These are phyloP conservation scores for Cetradonia linearis DNA, from an alignment of 495 filamentous ascomycete genomes.

Conservation along the genomic window DNA sequence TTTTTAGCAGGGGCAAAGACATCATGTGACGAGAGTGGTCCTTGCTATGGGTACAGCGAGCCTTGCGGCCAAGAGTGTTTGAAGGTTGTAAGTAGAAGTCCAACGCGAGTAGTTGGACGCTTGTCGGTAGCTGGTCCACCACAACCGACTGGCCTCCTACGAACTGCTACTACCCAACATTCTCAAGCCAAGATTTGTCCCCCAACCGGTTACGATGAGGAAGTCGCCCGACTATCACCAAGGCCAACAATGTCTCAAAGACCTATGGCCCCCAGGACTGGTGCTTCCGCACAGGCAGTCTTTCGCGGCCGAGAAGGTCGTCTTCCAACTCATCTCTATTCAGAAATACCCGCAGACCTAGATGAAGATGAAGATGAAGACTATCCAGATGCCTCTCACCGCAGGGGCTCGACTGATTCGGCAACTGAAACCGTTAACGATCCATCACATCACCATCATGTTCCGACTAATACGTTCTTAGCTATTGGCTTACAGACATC, in stretches of 20 bases:
- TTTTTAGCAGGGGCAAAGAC: slow-evolving; percentile 58
- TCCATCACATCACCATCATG: slow-evolving; percentile 68
- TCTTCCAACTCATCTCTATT: slow-evolving; percentile 9
- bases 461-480: slow-evolving; percentile 88
- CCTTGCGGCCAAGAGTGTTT: slow-evolving; percentile 78
- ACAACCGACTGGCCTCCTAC: slow-evolving; percentile 13
- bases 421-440: slow-evolving; percentile 27
- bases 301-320: slow-evolving; percentile 17
- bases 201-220: slow-evolving; percentile 11
- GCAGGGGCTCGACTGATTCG: slow-evolving; percentile 3
- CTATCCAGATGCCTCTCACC: background rate
- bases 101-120: slow-evolving; percentile 14
- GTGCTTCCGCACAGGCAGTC: slow-evolving; percentile 12
- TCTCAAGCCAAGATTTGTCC: slow-evolving; percentile 3
- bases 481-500: slow-evolving; percentile 88
- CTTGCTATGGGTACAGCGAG: slow-evolving; percentile 76
- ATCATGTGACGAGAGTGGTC: slow-evolving; percentile 61
- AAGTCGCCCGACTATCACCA: slow-evolving; percentile 5
- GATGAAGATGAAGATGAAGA: background rate
- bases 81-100: slow-evolving; percentile 31
- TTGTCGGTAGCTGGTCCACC: slow-evolving; percentile 11
- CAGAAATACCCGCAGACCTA: background rate
- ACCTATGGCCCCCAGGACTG: background rate
- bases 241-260: slow-evolving; percentile 13
- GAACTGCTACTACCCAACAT: slow-evolving; percentile 14